These are phyloP conservation scores for Verticillium zaregamsianum DNA, from an alignment of 2,329 filamentous ascomycete genomes.

Conservation along the genomic window DNA sequence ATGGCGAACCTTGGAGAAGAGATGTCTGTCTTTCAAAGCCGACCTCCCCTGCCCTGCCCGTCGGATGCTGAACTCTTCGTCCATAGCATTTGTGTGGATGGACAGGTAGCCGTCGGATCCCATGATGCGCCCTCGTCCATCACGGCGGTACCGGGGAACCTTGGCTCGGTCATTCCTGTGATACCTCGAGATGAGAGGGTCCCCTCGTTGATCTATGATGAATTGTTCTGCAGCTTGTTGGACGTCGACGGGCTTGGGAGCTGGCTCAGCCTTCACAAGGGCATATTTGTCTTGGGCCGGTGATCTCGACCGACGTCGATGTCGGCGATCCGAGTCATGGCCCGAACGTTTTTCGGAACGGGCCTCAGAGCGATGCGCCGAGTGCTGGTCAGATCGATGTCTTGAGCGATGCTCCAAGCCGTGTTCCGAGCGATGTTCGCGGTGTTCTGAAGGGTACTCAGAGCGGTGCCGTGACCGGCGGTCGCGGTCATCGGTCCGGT, in stretches of 20 bases:
- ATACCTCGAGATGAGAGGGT: conserved; percentile 70
- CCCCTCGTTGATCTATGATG: conserved; percentile 69
- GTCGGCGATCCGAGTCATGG: background rate
- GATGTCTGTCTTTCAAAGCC: conserved; percentile 40
- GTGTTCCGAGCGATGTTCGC: background rate
- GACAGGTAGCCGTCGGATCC: conserved; percentile 57
- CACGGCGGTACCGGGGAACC: conserved; percentile 66
- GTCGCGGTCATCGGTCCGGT: background rate
- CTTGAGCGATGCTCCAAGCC: background rate
- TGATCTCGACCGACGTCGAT: background rate
- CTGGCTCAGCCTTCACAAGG: background rate
- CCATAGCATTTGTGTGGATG: conserved; percentile 62
- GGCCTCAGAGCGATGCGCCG: background rate
- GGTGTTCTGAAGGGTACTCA: conserved; percentile 8
- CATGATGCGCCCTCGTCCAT: conserved; percentile 65
- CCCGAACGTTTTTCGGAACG: background rate
- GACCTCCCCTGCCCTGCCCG: conserved; percentile 38
- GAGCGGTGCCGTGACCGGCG: conserved; percentile 8
- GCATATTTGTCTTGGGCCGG: background rate
- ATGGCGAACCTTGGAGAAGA: conserved; percentile 38
- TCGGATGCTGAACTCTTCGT: conserved; percentile 49
- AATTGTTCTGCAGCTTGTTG: conserved; percentile 38
- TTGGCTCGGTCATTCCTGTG: conserved; percentile 68
- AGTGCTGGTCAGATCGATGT: background rate
- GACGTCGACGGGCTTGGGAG: conserved; percentile 18